A percentile compares a stretch with the other conserved stretches of the same genome.
phyloP scores from a whole-genome alignment of 1,284 basidiomycete genomes.

The Ustilago cynodontis region DNA sequence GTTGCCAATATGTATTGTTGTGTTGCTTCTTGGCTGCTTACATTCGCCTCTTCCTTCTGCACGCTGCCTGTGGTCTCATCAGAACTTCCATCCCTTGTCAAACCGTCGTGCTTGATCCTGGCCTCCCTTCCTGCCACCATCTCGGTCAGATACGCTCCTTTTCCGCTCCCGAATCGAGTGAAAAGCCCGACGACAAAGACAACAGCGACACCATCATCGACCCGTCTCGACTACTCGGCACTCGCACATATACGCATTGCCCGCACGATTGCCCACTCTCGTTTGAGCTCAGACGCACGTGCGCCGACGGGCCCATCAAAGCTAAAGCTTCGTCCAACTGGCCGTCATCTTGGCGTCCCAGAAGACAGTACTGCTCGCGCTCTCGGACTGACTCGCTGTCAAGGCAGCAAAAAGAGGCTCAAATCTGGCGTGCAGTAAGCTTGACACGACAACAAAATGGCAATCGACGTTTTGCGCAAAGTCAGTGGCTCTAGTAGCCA shows the following conservation, averaged over 20 bases:
- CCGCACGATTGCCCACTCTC: too few relatives aligned
- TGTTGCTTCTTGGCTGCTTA: constrained; percentile 10
- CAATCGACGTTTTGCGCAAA: constrained; percentile 35
- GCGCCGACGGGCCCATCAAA: neutral
- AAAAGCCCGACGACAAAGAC: neutral
- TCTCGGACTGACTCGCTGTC: neutral
- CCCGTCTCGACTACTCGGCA: too few relatives aligned
- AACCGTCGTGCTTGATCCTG: neutral
- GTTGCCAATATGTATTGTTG: constrained; percentile 6
- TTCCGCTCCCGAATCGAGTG: too few relatives aligned
- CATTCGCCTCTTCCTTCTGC: neutral
- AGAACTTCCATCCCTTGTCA: neutral
- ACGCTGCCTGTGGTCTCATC: neutral
- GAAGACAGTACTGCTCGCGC: neutral
- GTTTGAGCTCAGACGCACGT: neutral
- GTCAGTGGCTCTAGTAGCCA: constrained; percentile 24
- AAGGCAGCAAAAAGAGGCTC: neutral
- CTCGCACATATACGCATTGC: too few relatives aligned
- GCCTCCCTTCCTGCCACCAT: neutral
- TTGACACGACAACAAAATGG: neutral
- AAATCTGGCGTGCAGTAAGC: neutral
- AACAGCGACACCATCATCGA: neutral
- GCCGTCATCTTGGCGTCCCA: neutral
- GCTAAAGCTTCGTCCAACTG: neutral
- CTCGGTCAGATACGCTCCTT: neutral